These are phyloP conservation scores for Sclerotinia minor DNA, from an alignment of 2,329 filamentous ascomycete species.

Conservation along the genomic window DNA sequence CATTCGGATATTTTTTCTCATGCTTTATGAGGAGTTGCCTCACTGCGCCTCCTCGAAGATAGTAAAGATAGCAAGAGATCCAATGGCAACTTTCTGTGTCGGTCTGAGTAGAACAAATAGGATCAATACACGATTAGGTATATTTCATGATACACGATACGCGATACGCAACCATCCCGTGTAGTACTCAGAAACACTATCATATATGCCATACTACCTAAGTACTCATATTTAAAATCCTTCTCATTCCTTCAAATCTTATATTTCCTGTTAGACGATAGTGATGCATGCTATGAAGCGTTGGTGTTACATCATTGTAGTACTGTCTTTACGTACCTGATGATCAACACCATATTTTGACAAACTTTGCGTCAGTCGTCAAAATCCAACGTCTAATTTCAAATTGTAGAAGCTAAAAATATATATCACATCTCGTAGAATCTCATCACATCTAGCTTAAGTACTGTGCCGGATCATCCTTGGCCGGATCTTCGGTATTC, in stretches of 20 bases:
- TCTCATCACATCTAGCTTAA: conserved; percentile 15
- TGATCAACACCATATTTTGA: conserved; percentile 1
- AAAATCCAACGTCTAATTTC: background rate
- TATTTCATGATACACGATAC: background rate
- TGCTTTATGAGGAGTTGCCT: background rate
- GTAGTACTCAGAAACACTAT: background rate
- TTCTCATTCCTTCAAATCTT: conserved; percentile 20
- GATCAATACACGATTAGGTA: conserved; percentile 7
- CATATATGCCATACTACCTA: background rate
- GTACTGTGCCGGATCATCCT: conserved; percentile 11
- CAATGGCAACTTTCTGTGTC: conserved; percentile 7
- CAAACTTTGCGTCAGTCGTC: background rate
- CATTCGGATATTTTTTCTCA: background rate
- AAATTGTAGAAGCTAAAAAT: background rate
- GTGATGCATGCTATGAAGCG: background rate
- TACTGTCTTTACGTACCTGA: background rate
- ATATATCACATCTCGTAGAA: background rate
- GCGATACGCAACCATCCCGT: conserved; percentile 17
- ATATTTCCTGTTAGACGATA: background rate
- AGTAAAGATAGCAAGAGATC: conserved; percentile 2
- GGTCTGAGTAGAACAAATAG: conserved; percentile 5
- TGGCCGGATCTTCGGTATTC: background rate
- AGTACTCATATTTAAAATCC: conserved; percentile 5
- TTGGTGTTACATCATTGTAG: background rate
- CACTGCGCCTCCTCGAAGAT: background rate